A percentile compares a stretch with the other conserved stretches of the same genome.
phyloP scores from a whole-genome alignment of 805 yeast genomes.

The Candida broadrunensis region DNA sequence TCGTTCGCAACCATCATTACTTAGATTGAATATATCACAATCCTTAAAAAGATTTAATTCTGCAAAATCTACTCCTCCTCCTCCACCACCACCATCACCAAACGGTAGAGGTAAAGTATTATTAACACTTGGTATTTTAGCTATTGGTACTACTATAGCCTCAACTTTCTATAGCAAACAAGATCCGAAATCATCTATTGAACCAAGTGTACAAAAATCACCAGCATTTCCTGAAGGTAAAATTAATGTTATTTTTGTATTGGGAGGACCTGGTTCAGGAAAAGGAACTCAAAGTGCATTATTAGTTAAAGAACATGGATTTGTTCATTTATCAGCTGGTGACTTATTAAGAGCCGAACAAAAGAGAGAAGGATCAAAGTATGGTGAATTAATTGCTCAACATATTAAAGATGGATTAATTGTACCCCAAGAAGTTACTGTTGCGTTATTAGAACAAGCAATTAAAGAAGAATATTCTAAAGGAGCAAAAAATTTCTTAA shows the following conservation, averaged over 20 bases:
- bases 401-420: conserved; percentile 85
- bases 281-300: conserved; percentile 95
- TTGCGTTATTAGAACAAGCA: conserved; percentile 78
- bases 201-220: conserved; percentile 23
- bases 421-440: conserved; percentile 91
- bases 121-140: conserved; percentile 41
- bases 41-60: conserved; percentile 4
- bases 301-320: conserved; percentile 74
- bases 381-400: conserved; percentile 79
- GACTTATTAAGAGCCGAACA: conserved; percentile 94
- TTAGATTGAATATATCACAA: not conserved
- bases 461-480: conserved; percentile 50
- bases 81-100: conserved; percentile 11
- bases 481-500: conserved; percentile 66
- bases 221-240: conserved; percentile 61
- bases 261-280: conserved; percentile 98
- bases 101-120: conserved; percentile 23
- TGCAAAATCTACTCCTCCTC: conserved; percentile 1
- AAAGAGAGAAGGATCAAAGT: conserved; percentile 72
- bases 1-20: not conserved
- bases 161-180: conserved; percentile 42
- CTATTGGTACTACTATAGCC: conserved; percentile 47
- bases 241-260: conserved; percentile 79
- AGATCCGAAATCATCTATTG: conserved; percentile 44
- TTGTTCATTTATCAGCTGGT: conserved; percentile 93